phyloP scores from a whole-genome alignment of 495 filamentous ascomycete species.

The Trichoderma parareesei region DNA sequence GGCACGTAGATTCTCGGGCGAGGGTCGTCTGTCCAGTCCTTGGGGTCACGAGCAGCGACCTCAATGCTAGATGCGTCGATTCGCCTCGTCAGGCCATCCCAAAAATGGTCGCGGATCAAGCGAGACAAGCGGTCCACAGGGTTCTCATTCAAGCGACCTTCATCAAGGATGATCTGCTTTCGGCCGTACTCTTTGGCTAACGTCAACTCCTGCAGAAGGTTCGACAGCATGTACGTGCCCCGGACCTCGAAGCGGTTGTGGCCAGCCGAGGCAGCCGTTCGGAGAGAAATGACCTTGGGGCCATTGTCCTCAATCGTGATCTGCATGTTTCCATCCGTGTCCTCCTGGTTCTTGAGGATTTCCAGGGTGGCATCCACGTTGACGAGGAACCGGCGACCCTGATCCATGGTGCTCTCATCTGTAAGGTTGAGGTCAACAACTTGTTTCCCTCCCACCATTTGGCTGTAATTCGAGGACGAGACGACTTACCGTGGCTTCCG shows the following conservation, averaged over 20 bases:
- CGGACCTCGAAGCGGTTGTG: conserved; percentile 76
- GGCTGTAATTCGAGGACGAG: too few species aligned
- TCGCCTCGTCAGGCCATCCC: conserved; percentile 75
- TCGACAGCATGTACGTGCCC: conserved; percentile 92
- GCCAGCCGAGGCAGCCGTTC: conserved; percentile 81
- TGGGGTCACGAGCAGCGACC: conserved; percentile 74
- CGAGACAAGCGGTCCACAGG: conserved; percentile 79
- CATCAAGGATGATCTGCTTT: conserved; percentile 78
- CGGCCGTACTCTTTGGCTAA: conserved; percentile 80
- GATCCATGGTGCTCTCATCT: conserved; percentile 13
- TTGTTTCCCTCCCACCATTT: neutral
- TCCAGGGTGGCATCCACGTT: conserved; percentile 68
- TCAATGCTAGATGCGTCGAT: conserved; percentile 88
- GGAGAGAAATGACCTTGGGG: conserved; percentile 79
- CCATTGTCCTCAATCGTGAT: conserved; percentile 95
- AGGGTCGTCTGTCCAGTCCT: conserved; percentile 84
- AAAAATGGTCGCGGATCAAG: conserved; percentile 80
- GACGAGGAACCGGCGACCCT: conserved; percentile 64
- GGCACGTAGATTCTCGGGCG: conserved; percentile 90
- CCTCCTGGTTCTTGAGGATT: conserved; percentile 67
- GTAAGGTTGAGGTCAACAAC: neutral
- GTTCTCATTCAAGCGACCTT: conserved; percentile 82
- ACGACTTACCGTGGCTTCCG: conserved; percentile 33
- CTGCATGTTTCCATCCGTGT: conserved; percentile 84
- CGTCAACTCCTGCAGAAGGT: conserved; percentile 86